Percentiles rank a stretch among this genome's conserved stretches.
These are phyloP conservation scores for Jimgerdemannia lactiflua DNA, from an alignment of 192 early-diverging fungal genomes.

Conservation along the genomic window DNA sequence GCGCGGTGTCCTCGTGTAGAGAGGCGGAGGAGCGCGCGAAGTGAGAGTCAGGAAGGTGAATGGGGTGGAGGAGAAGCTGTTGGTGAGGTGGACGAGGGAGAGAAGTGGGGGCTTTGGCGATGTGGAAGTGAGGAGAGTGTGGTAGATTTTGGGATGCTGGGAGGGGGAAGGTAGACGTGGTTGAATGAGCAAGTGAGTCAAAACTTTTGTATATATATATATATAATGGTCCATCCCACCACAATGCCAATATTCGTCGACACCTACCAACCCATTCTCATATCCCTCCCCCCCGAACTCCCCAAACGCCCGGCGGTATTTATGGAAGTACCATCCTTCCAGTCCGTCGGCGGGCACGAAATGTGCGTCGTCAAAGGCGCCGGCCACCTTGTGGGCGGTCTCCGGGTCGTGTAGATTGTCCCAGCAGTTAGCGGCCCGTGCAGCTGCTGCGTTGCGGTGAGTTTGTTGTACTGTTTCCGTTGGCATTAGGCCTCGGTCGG, in stretches of 20 bases:
- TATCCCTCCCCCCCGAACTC: neutral
- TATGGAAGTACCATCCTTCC: neutral
- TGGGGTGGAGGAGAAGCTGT: neutral
- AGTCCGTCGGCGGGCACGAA: neutral
- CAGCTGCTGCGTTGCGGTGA: no score
- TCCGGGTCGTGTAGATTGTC: neutral
- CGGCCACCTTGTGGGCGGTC: neutral
- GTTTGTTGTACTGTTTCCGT: no score
- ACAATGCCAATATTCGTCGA: neutral
- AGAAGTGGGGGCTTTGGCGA: neutral
- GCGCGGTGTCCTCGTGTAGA: neutral
- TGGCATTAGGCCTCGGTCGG: no score
- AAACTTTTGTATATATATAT: neutral
- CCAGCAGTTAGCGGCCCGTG: neutral
- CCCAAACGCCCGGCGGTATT: neutral
- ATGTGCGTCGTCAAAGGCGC: neutral
- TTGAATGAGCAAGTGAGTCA: neutral
- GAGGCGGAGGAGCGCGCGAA: neutral
- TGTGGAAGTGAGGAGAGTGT: neutral
- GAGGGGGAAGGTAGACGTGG: neutral
- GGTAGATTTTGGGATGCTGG: neutral
- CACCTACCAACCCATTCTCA: no score
- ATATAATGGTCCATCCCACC: neutral
- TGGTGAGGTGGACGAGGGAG: neutral
- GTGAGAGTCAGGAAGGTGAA: neutral